These are phyloP conservation scores for Hermanozyma aechmeae DNA, from an alignment of 805 yeast genomes.

Conservation along the genomic window DNA sequence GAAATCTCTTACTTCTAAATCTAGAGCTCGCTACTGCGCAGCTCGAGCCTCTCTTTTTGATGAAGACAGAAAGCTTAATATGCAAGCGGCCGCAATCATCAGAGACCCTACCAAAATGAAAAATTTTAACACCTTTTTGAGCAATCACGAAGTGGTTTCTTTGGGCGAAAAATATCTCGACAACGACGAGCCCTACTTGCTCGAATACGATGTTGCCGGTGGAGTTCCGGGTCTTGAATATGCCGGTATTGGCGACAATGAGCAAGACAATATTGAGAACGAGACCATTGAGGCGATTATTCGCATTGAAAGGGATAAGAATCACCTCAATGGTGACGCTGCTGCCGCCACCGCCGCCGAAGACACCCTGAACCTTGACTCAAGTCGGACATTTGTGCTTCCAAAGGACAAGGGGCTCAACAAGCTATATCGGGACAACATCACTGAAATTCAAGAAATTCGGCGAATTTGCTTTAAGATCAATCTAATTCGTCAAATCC, in stretches of 20 bases:
- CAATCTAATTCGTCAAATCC: constrained; percentile 82
- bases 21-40: constrained; percentile 66
- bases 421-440: constrained; percentile 52
- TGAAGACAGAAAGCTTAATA: constrained; percentile 45
- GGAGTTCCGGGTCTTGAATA: constrained; percentile 63
- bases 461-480: constrained; percentile 84
- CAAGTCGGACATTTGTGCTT: constrained; percentile 13
- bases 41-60: constrained; percentile 59
- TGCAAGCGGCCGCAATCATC: constrained; percentile 60
- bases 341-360: constrained; percentile 12
- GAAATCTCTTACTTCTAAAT: constrained; percentile 74
- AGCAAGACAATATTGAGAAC: constrained; percentile 30
- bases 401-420: constrained; percentile 49
- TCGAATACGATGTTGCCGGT: constrained; percentile 80
- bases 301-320: too few relatives aligned
- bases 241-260: constrained; percentile 37
- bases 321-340: constrained; percentile 10
- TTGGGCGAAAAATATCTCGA: constrained; percentile 40
- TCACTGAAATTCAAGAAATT: constrained; percentile 76
- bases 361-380: too few relatives aligned
- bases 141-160: constrained; percentile 28
- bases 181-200: constrained; percentile 52
- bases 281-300: constrained; percentile 25
- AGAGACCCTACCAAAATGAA: constrained; percentile 64
- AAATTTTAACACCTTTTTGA: constrained; percentile 40